Percentiles rank a stretch among this genome's conserved stretches.
Evolutionary conservation across 2,329 filamentous ascomycete genomes (phyloP).

Genomic region (Penicillium sp.): DNA sequence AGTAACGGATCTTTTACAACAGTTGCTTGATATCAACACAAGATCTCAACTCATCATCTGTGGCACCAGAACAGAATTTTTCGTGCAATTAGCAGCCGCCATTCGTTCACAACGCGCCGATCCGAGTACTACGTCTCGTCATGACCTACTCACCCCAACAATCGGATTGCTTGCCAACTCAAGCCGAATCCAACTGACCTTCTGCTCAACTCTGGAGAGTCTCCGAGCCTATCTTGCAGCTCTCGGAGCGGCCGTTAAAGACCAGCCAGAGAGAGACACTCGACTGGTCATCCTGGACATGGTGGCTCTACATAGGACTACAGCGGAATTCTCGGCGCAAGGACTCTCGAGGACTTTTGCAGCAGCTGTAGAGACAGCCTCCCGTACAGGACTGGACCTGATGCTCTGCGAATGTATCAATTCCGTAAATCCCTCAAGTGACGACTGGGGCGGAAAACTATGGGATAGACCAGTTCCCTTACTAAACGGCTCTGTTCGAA

Average conservation of each 20-base stretch:
- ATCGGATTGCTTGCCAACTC: slow-evolving; percentile 68
- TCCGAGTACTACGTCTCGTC: slow-evolving; percentile 15
- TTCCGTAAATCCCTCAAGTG: slow-evolving; percentile 27
- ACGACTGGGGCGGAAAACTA: slow-evolving; percentile 31
- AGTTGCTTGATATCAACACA: slow-evolving; percentile 57
- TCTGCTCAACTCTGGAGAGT: slow-evolving; percentile 72
- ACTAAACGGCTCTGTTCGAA: slow-evolving; percentile 56
- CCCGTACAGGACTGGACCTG: slow-evolving; percentile 30
- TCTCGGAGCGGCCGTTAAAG: slow-evolving; percentile 29
- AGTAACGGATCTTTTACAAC: slow-evolving; percentile 57
- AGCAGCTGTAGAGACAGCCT: slow-evolving; percentile 38
- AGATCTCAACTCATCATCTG: slow-evolving; percentile 70
- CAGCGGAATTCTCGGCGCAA: slow-evolving; percentile 49
- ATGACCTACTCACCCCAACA: slow-evolving; percentile 59
- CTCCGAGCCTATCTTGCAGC: slow-evolving; percentile 72
- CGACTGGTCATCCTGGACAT: slow-evolving; percentile 43
- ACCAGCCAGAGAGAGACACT: neutral
- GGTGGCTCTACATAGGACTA: slow-evolving; percentile 41
- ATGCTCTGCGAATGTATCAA: slow-evolving; percentile 44
- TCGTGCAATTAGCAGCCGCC: slow-evolving; percentile 56
- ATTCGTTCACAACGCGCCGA: slow-evolving; percentile 32
- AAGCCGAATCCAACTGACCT: slow-evolving; percentile 66
- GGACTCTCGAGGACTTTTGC: slow-evolving; percentile 48
- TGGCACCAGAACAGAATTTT: slow-evolving; percentile 62
- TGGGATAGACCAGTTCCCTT: slow-evolving; percentile 59